phyloP scores from a whole-genome alignment of 2,329 filamentous ascomycete species.

The Fusarium pininemorale region DNA sequence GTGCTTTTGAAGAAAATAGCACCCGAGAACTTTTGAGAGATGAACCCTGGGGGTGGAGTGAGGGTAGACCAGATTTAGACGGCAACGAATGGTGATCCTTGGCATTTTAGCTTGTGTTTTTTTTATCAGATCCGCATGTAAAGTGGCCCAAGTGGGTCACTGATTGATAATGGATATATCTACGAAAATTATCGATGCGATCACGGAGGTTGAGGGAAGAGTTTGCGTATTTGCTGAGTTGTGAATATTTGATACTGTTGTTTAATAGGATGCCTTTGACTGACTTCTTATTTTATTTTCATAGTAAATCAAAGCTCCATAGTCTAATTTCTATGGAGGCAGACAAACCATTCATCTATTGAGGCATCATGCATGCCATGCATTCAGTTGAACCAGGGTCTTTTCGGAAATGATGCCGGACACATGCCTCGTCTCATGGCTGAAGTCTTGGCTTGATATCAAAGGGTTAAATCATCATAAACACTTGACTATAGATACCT shows the following conservation, averaged over 20 bases:
- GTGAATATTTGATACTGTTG: not conserved
- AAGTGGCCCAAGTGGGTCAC: constrained; percentile 15
- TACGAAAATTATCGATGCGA: constrained; percentile 9
- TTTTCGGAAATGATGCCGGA: constrained; percentile 11
- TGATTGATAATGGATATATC: constrained; percentile 36
- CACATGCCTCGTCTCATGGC: constrained; percentile 4
- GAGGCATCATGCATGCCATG: not conserved
- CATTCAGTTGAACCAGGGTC: constrained; percentile 7
- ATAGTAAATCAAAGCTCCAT: not conserved
- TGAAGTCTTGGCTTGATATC: constrained; percentile 8
- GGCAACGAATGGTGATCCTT: constrained; percentile 29
- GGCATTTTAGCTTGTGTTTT: constrained; percentile 28
- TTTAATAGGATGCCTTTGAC: not conserved
- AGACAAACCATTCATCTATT: not conserved
- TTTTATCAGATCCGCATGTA: constrained; percentile 35
- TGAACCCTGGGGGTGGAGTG: constrained; percentile 27
- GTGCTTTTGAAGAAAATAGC: constrained; percentile 21
- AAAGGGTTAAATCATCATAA: not conserved
- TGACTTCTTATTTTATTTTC: not conserved
- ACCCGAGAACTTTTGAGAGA: constrained; percentile 14
- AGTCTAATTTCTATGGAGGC: not conserved
- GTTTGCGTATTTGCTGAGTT: not conserved
- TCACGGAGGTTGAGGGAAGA: constrained; percentile 10
- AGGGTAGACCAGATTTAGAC: constrained; percentile 14
- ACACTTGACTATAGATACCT: not conserved